These are phyloP conservation scores for Chalara sp. DNA, from an alignment of 2,329 filamentous ascomycete genomes.

Conservation along the genomic window DNA sequence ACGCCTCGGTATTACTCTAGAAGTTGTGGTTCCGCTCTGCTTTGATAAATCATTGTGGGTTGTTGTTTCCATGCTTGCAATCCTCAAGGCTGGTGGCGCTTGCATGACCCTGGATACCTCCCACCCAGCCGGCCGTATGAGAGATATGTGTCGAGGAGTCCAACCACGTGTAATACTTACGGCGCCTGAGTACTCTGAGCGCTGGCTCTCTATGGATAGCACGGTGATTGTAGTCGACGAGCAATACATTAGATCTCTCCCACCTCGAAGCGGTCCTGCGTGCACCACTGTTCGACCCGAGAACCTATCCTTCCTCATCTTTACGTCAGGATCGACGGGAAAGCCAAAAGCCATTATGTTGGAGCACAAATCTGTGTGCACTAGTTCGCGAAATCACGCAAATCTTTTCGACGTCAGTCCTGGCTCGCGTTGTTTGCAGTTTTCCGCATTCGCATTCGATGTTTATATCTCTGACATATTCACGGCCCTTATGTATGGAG, in stretches of 20 bases:
- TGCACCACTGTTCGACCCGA: neutral
- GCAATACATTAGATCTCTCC: neutral
- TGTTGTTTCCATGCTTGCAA: neutral
- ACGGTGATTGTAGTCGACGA: neutral
- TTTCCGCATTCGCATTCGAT: conserved; percentile 8
- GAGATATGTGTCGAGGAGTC: neutral
- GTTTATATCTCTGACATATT: conserved; percentile 1
- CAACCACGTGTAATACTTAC: neutral
- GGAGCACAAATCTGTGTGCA: conserved; percentile 13
- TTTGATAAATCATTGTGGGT: neutral
- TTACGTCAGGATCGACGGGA: conserved; percentile 11
- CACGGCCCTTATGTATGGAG: conserved; percentile 5
- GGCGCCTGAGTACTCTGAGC: neutral
- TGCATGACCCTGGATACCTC: neutral
- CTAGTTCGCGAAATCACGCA: neutral
- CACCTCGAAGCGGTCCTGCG: neutral
- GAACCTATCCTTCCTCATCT: conserved; percentile 4
- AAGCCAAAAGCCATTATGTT: conserved; percentile 28
- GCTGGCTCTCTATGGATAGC: neutral
- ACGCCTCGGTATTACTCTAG: neutral
- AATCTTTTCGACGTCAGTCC: conserved; percentile 1
- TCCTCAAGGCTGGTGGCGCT: neutral
- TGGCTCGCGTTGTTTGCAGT: conserved; percentile 7
- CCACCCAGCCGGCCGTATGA: neutral
- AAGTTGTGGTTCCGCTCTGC: neutral